Evolutionary conservation across 192 early-diverging fungal species (phyloP).

Genomic region (Backusella luteola): DNA sequence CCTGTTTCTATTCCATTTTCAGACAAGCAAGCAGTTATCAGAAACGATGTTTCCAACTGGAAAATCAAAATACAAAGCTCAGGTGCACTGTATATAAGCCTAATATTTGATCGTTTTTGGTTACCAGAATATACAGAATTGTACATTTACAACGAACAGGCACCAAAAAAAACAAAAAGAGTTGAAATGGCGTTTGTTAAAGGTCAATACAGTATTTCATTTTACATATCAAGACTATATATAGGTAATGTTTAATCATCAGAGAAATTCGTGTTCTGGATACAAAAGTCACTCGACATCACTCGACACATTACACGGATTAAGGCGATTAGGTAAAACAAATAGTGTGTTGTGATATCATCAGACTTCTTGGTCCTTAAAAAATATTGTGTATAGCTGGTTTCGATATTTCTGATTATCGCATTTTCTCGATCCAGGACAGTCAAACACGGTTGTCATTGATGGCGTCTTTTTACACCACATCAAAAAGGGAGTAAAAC

Average conservation of each 20-base stretch:
- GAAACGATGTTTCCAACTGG: conserved; percentile 37
- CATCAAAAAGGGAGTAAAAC: neutral
- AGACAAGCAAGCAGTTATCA: neutral
- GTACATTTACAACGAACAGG: too few species aligned
- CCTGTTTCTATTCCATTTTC: conserved; percentile 23
- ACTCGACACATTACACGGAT: conserved; percentile 41
- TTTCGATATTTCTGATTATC: too few species aligned
- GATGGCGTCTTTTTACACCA: neutral
- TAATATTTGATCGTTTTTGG: too few species aligned
- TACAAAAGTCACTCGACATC: conserved; percentile 23
- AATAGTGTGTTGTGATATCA: neutral
- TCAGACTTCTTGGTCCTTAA: neutral
- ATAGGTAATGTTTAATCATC: conserved; percentile 53
- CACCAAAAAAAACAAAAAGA: neutral
- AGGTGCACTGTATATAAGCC: conserved; percentile 38
- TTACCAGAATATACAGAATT: too few species aligned
- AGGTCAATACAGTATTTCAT: too few species aligned
- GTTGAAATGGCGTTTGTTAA: neutral
- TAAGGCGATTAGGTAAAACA: conserved; percentile 29
- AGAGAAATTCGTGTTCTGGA: conserved; percentile 32
- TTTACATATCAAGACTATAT: too few species aligned
- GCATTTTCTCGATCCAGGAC: neutral
- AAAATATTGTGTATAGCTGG: neutral
- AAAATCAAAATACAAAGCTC: conserved; percentile 37
- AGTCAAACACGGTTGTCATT: neutral